Percentiles rank a stretch among this genome's conserved stretches.
Conservation (phyloP, 768 basidiomycete species). For the Podaxis rugospora region DNA sequence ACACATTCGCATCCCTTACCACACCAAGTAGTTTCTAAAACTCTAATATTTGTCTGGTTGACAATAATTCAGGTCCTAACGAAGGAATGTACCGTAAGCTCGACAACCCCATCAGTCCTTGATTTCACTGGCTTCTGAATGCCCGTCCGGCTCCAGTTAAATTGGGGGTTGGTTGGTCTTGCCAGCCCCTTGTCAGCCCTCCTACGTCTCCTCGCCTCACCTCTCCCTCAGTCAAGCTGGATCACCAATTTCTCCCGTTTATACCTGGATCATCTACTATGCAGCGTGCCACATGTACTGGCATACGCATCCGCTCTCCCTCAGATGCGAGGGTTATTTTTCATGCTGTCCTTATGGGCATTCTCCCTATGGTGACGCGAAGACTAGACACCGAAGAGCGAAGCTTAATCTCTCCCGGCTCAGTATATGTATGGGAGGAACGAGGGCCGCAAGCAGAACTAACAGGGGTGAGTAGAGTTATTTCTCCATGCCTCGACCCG, state of each 20-base stretch:
- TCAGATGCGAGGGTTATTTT: conserved; percentile 60
- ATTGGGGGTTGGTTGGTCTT: conserved; percentile 18
- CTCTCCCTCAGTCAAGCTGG: conserved; percentile 11
- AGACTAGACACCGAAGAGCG: conserved; percentile 76
- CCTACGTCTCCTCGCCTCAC: conserved; percentile 14
- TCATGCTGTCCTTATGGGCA: conserved; percentile 60
- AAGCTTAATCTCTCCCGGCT: conserved; percentile 64
- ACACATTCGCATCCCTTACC: conserved; percentile 29
- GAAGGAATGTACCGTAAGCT: conserved; percentile 33
- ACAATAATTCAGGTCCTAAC: conserved; percentile 26
- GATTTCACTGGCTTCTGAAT: conserved; percentile 29
- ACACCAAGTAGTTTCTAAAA: conserved; percentile 41
- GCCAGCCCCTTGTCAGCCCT: conserved; percentile 21
- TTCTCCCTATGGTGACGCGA: conserved; percentile 77
- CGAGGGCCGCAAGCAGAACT: conserved; percentile 67
- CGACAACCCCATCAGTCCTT: conserved; percentile 35
- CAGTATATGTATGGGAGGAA: conserved; percentile 85
- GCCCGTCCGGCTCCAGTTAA: conserved; percentile 29
- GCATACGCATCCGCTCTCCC: conserved; percentile 47
- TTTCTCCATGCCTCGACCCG: background rate
- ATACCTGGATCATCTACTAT: conserved; percentile 22
- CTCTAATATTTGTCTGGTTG: conserved; percentile 37
- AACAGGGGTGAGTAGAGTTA: conserved; percentile 51
- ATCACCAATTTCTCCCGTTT: conserved; percentile 10
- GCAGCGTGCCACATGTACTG: conserved; percentile 50